phyloP scores from a whole-genome alignment of 2,329 filamentous ascomycete species.

The Aureobasidium sp. region DNA sequence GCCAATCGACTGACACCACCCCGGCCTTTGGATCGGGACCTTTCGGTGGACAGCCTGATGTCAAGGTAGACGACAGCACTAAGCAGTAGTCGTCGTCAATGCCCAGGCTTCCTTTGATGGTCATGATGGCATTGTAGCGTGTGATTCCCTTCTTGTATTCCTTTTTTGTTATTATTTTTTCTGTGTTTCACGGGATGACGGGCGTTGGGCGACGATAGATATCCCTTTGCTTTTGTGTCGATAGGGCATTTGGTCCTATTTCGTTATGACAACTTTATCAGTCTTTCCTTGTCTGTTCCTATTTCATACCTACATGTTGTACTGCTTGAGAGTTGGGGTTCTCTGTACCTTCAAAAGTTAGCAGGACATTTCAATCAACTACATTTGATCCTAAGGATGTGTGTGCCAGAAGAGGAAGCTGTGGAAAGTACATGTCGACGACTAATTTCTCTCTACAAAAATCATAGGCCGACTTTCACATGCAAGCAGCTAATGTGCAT shows the following conservation, averaged over 20 bases:
- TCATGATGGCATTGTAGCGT: background rate
- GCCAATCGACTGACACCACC: slow-evolving; percentile 39
- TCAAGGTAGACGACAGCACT: background rate
- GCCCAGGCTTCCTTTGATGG: background rate
- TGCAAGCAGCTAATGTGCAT: background rate
- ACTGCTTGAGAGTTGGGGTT: too few relatives aligned
- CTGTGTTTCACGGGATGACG: background rate
- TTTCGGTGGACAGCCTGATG: slow-evolving; percentile 33
- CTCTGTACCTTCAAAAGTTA: too few relatives aligned
- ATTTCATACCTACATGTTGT: too few relatives aligned
- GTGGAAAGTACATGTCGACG: background rate
- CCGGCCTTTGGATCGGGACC: slow-evolving; percentile 38
- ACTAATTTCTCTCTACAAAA: too few relatives aligned
- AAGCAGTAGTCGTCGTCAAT: background rate
- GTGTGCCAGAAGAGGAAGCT: background rate
- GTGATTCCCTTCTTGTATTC: background rate
- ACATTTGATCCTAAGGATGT: background rate
- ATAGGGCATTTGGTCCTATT: too few relatives aligned
- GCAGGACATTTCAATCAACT: background rate
- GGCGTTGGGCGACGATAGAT: slow-evolving; percentile 8
- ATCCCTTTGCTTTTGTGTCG: slow-evolving; percentile 4
- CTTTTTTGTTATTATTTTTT: slow-evolving; percentile 2
- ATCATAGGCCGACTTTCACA: background rate
- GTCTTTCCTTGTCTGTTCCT: too few relatives aligned
- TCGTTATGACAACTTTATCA: too few relatives aligned